These are phyloP conservation scores for Sedum album DNA, from an alignment of 164 flowering plant species.

Conservation along the genomic window DNA sequence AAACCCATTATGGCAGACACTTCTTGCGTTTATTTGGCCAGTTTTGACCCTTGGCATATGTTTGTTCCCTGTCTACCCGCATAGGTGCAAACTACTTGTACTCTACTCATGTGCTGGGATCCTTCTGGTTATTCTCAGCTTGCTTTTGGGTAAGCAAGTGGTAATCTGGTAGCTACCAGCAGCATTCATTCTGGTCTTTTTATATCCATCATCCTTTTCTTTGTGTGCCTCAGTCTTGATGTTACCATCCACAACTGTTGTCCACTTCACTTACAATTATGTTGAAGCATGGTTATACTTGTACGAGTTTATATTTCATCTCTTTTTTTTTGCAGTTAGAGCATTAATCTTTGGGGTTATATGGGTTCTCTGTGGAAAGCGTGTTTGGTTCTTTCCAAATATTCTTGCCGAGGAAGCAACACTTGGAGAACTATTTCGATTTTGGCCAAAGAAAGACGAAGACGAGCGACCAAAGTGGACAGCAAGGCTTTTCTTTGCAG, in stretches of 20 bases:
- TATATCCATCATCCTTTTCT: background rate
- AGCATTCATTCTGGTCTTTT: background rate
- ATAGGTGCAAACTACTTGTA: conserved; percentile 66
- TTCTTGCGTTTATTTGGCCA: conserved; percentile 91
- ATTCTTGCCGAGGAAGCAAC: conserved; percentile 98
- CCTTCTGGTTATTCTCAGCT: conserved; percentile 57
- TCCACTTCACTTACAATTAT: too few relatives aligned
- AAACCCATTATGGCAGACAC: conserved; percentile 90
- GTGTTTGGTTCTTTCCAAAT: conserved; percentile 94
- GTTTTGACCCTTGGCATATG: conserved; percentile 93
- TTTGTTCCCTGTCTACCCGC: conserved; percentile 97
- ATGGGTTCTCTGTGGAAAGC: conserved; percentile 78
- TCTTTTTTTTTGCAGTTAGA: conserved; percentile 54
- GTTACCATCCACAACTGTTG: too few relatives aligned
- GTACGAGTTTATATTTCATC: background rate
- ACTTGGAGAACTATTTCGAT: conserved; percentile 73
- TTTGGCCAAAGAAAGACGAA: conserved; percentile 96
- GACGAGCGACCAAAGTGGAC: conserved; percentile 93
- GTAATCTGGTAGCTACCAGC: background rate
- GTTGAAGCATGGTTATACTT: background rate
- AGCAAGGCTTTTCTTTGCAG: conserved; percentile 68
- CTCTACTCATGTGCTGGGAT: conserved; percentile 87
- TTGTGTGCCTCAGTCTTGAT: background rate
- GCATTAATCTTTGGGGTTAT: conserved; percentile 57
- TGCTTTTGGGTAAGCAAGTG: conserved; percentile 54